Evolutionary conservation across 2,329 filamentous ascomycete genomes (phyloP), one percentile per base, ranked within the genome.

Genomic region (Cercospora sp.): DNA sequence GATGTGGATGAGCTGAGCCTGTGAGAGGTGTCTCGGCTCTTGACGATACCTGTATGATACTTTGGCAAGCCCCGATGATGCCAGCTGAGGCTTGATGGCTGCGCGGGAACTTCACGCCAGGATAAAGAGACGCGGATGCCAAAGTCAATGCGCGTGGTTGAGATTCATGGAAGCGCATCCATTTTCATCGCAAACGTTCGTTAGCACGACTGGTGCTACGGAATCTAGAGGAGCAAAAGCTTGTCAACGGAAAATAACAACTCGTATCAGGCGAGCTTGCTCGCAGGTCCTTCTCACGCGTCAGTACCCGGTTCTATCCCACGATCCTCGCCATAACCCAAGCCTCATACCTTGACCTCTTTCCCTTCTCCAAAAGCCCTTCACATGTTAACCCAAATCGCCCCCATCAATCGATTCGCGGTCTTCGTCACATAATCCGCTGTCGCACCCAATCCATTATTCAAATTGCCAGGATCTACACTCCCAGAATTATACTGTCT

Each of bases 401-500:
- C 21, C 10, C 82, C 80, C 16, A 78, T 77, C 57, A 85, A 76
- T 53, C 82, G 78, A 74, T 85, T 85, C 51, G 85, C 85, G 71
- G 86, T 78, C 70, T 87, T 85, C 16, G 77, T 80, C 16, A 81
- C 77, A 72, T 87, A 87, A 79, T 84, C 86, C 68, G 82, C 80
- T 18, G 83, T 85, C 6, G 80, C 81, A 73, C 83, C 79, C 73
- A 83, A 77, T 40, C 81, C 81, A 55, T 81, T 81, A 37, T 55
- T 64, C 43, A 68, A 26, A 30, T 68, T 63, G 7, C 63, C 57
- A 7, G 16, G 34, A 40, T 60, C 63, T 4, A 68, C 61, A 5
- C 53, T 53, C 18, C 68, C 68, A 24, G 66, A 68, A 58, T 70
- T 85, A 78, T 85, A 85, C n/a, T 80, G 78, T 45, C 83, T 78